Evolutionary conservation across 305 asterid genomes (phyloP).

Genomic region (Fraxinus dipetala): DNA sequence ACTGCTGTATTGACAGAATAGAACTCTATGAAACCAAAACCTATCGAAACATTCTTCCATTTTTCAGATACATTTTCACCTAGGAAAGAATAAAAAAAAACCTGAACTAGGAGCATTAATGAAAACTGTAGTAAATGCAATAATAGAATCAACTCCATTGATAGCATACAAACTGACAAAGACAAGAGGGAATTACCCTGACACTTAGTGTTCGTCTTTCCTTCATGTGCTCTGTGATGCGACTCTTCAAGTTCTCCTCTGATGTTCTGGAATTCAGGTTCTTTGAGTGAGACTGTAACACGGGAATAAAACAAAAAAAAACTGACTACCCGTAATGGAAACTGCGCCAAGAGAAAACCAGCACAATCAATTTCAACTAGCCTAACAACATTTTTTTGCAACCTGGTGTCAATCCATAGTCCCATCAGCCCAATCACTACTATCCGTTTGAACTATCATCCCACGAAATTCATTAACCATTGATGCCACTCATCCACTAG

Average conservation of each 20-base stretch:
- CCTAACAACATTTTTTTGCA: not conserved
- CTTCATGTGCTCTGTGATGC: conserved; percentile 60
- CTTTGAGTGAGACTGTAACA: conserved; percentile 80
- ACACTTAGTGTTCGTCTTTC: conserved; percentile 61
- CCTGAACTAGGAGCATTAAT: not conserved
- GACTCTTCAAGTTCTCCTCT: conserved; percentile 43
- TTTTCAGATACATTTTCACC: conserved; percentile 83
- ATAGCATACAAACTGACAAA: conserved; percentile 7
- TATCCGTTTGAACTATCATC: not conserved
- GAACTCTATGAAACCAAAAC: conserved; percentile 79
- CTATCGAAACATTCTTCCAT: conserved; percentile 80
- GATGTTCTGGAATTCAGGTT: conserved; percentile 23
- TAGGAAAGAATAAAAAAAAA: conserved; percentile 19
- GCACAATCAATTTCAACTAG: not conserved
- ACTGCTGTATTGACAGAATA: conserved; percentile 72
- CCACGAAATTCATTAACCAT: not conserved
- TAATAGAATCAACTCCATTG: not conserved
- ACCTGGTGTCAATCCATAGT: not conserved
- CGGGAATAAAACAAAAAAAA: conserved; percentile 10
- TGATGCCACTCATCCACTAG: not conserved
- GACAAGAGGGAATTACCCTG: conserved; percentile 53
- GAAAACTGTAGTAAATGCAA: not conserved
- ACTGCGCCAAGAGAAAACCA: not conserved
- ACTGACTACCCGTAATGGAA: not conserved
- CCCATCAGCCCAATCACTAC: not conserved